phyloP scores from a whole-genome alignment of 2,329 filamentous ascomycete genomes.

The Hymenoscyphus scutula region DNA sequence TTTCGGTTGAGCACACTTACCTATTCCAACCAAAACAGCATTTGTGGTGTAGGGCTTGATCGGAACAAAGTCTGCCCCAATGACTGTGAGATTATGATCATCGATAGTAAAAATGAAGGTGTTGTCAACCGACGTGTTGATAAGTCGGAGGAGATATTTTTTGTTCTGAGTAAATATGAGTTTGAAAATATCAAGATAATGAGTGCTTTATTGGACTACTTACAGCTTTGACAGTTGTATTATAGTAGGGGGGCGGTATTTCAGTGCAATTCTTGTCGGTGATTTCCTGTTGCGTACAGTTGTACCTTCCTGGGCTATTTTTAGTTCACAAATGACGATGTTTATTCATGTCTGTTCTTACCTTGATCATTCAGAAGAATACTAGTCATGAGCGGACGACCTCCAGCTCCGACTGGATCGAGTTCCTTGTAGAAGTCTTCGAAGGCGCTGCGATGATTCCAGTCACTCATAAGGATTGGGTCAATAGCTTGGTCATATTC shows the following conservation, averaged over 20 bases:
- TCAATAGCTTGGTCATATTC: conserved; percentile 17
- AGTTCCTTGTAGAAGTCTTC: conserved; percentile 7
- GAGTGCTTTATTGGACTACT: not conserved
- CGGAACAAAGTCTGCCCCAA: conserved; percentile 56
- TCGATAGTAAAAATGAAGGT: conserved; percentile 48
- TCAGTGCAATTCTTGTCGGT: not conserved
- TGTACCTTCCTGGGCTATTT: not conserved
- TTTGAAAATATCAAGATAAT: not conserved
- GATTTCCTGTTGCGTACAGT: not conserved
- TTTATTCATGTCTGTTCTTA: not conserved
- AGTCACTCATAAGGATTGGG: conserved; percentile 17
- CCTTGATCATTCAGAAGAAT: conserved; percentile 12
- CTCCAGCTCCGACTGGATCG: not conserved
- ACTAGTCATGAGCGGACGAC: conserved; percentile 24
- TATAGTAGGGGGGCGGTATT: not conserved
- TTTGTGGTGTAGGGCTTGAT: conserved; percentile 51
- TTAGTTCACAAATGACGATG: not conserved
- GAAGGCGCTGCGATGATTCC: conserved; percentile 14
- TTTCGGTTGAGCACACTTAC: not conserved
- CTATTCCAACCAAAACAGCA: conserved; percentile 40
- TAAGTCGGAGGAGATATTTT: conserved; percentile 45
- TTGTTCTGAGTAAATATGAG: conserved; percentile 30
- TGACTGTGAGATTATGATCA: conserved; percentile 55
- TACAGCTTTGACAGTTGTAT: not conserved
- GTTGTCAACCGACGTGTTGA: conserved; percentile 46